These are phyloP conservation scores for Trametes elegans DNA, from an alignment of 768 basidiomycete genomes.

Conservation along the genomic window DNA sequence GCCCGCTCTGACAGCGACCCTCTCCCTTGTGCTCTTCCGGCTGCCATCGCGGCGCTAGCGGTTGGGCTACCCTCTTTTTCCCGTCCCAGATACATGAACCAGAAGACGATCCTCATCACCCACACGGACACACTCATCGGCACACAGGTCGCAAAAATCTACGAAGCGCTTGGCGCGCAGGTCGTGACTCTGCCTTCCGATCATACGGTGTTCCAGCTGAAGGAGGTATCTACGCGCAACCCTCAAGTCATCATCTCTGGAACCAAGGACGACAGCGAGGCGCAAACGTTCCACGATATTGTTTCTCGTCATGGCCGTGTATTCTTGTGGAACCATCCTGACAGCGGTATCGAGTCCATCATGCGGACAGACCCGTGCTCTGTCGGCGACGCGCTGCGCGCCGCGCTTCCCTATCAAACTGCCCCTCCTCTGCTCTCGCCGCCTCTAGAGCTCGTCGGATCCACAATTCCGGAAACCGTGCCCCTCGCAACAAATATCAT, in stretches of 20 bases:
- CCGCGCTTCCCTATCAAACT: background rate
- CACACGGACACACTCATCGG: background rate
- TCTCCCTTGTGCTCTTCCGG: background rate
- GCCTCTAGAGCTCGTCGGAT: background rate
- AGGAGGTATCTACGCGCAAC: background rate
- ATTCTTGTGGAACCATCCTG: constrained; percentile 15
- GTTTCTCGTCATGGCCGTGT: background rate
- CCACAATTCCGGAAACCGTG: background rate
- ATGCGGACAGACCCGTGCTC: constrained; percentile 7
- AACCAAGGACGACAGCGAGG: background rate
- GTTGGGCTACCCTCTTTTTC: background rate
- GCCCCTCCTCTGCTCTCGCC: background rate
- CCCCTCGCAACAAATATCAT: constrained; percentile 20
- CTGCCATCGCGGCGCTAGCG: background rate
- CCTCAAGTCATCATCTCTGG: background rate
- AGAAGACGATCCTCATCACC: background rate
- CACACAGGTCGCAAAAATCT: background rate
- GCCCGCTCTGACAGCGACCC: background rate
- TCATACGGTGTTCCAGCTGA: background rate
- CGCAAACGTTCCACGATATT: background rate
- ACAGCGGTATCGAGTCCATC: background rate
- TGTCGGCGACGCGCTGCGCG: constrained; percentile 10
- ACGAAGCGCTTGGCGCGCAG: background rate
- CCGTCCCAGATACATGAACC: background rate
- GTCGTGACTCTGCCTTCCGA: background rate